Evolutionary conservation across 2,329 filamentous ascomycete species (phyloP).

Genomic region (Penicillium sp.): DNA sequence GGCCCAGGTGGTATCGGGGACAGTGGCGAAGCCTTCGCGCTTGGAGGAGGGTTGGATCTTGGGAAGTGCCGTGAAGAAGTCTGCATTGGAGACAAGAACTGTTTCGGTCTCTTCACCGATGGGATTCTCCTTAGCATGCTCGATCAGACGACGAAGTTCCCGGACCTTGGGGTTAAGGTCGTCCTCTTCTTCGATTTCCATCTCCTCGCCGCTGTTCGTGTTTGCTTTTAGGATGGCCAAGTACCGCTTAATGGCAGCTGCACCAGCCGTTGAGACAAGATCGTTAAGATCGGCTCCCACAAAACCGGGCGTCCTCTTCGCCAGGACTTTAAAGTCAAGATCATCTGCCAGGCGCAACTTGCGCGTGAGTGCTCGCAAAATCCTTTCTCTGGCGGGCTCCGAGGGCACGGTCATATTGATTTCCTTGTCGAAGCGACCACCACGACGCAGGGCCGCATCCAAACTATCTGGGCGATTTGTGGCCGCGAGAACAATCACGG

Average conservation of each 20-base stretch:
- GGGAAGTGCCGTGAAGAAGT: slow-evolving; percentile 71
- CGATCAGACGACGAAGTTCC: slow-evolving; percentile 50
- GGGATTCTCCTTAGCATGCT: slow-evolving; percentile 49
- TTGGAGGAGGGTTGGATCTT: slow-evolving; percentile 75
- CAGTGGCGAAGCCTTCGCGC: slow-evolving; percentile 89
- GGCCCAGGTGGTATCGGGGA: slow-evolving; percentile 87
- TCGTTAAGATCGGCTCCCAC: slow-evolving; percentile 84
- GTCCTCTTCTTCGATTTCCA: slow-evolving; percentile 49
- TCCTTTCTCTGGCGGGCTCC: slow-evolving; percentile 68
- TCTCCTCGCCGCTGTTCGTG: slow-evolving; percentile 41
- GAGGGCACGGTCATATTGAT: slow-evolving; percentile 86
- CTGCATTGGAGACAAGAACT: slow-evolving; percentile 56
- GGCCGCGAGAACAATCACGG: slow-evolving; percentile 83
- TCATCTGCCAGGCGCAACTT: slow-evolving; percentile 61
- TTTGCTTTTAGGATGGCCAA: slow-evolving; percentile 49
- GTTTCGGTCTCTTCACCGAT: slow-evolving; percentile 52
- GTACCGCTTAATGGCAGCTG: slow-evolving; percentile 59
- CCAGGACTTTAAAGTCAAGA: slow-evolving; percentile 68
- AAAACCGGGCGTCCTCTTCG: slow-evolving; percentile 83
- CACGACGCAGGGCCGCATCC: slow-evolving; percentile 69
- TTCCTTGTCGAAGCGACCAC: slow-evolving; percentile 73
- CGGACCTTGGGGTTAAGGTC: slow-evolving; percentile 39
- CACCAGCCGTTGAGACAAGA: slow-evolving; percentile 60
- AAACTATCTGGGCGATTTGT: slow-evolving; percentile 84
- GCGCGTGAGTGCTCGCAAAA: slow-evolving; percentile 67